Evolutionary conservation across 306 rosid genomes (phyloP), one percentile per base, ranked within the genome.

Genomic region (Acacia confusa): DNA sequence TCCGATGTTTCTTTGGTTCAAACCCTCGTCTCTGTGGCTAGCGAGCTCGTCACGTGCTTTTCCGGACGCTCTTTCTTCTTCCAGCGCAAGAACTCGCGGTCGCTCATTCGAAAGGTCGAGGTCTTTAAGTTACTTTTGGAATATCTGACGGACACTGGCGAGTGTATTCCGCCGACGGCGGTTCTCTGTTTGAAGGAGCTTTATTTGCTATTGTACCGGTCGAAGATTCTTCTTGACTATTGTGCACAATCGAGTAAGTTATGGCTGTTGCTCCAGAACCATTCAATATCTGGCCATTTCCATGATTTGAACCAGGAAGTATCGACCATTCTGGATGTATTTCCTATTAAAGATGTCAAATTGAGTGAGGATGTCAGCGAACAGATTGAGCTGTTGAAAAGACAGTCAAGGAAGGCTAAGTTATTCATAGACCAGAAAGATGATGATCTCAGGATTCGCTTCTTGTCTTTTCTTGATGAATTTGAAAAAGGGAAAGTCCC

Each of bases 211-310:
- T 27, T 93, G 6, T 91, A 86, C 72, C 88, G 97, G 50, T 90
- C 97, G 30, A 91, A 88, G 85, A 93, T 93, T 61, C 91, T 93
- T 6, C 92, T 93, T 50, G 94, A 93, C 83, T 86, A 90, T 77
- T 93, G 97, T 78, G 88, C 90, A 0, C 92, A 86, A 36, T 90
- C 97, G 6, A 82, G 97, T 75, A 93, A 93, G 91, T 73, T 90
- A 11, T 93, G 97, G 97, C 92, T 93, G 2, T 72, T 93, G 87
- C 97, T 93, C 77, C 97, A 90, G 81, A 90, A 91, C 74, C 93
- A 88, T n/a, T 83, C 93, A 4, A 85, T 93, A 40, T 91, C 97
- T 0, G 97, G 96, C 41, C 93, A 93, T 87, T 93, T 91, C 27
- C 94, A 93, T 64, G 97, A 93, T 81, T 79, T 91, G 87, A 88